Conservation (phyloP, 345 rosid species). For the Bruguiera sexangula region DNA sequence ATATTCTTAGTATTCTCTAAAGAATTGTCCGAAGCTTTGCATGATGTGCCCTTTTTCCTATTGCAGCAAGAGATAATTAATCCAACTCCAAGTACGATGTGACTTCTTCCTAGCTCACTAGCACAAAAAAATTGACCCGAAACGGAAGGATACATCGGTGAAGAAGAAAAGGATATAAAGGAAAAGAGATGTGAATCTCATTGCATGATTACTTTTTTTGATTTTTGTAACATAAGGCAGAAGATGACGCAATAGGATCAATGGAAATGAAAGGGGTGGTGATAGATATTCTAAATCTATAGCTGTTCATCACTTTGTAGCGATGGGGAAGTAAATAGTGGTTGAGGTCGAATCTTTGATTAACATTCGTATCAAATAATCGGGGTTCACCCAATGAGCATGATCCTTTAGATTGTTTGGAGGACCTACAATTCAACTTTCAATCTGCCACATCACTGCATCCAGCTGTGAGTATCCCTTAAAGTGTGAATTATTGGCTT, state of each 20-base stretch:
- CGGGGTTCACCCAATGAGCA: background rate
- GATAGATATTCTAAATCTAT: background rate
- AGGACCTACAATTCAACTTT: background rate
- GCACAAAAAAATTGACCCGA: too few relatives aligned
- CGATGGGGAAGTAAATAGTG: background rate
- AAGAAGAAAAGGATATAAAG: background rate
- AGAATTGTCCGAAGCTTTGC: too few relatives aligned
- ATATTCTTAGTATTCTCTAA: too few relatives aligned
- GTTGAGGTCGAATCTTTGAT: background rate
- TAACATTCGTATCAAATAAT: background rate
- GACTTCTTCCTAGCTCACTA: background rate
- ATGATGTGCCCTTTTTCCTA: too few relatives aligned
- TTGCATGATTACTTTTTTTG: conserved; percentile 1
- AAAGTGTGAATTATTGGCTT: conserved; percentile 3
- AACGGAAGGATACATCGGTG: conserved; percentile 3
- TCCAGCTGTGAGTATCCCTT: background rate
- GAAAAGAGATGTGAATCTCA: too few relatives aligned
- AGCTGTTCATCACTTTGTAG: background rate
- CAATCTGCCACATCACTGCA: background rate
- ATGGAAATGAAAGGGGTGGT: background rate
- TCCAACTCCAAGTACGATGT: too few relatives aligned
- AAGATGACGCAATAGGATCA: conserved; percentile 5
- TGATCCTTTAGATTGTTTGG: background rate
- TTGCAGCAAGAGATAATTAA: too few relatives aligned
- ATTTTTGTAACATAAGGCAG: conserved; percentile 17